These are phyloP conservation scores for Naganishia friedmannii DNA, from an alignment of 768 basidiomycete species.

Conservation along the genomic window DNA sequence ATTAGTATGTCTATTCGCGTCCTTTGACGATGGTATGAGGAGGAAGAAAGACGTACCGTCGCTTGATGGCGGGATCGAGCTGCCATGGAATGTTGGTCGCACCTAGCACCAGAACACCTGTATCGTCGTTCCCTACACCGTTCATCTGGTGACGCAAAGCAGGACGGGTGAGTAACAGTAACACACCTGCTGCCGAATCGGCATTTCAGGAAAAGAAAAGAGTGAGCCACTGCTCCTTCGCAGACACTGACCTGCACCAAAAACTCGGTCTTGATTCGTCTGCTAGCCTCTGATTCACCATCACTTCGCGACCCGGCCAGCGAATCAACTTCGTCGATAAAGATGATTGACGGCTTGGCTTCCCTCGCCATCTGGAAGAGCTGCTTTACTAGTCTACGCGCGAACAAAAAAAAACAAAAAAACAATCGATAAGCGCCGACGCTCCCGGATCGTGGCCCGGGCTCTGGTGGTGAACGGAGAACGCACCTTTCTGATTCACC, in stretches of 20 bases:
- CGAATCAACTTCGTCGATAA: conserved; percentile 98
- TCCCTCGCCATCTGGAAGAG: conserved; percentile 95
- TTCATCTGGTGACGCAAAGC: conserved; percentile 85
- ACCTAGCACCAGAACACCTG: conserved; percentile 89
- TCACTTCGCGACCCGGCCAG: conserved; percentile 90
- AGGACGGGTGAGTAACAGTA: conserved; percentile 43
- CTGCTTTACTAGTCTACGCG: conserved; percentile 79
- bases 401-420: too few species aligned
- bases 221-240: too few species aligned
- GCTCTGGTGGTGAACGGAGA: background rate
- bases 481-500: conserved; percentile 91
- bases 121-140: conserved; percentile 95
- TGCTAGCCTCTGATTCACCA: conserved; percentile 94
- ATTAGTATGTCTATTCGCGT: background rate
- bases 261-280: conserved; percentile 93
- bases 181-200: too few species aligned
- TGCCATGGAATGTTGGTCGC: conserved; percentile 99
- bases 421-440: too few species aligned
- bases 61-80: conserved; percentile 93
- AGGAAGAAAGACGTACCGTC: conserved; percentile 57
- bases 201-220: too few species aligned
- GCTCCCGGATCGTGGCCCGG: too few species aligned
- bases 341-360: conserved; percentile 94
- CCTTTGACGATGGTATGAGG: background rate
- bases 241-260: conserved; percentile 37